Conservation (phyloP, 2,329 filamentous ascomycete species). For the Penicillium nordicum region DNA sequence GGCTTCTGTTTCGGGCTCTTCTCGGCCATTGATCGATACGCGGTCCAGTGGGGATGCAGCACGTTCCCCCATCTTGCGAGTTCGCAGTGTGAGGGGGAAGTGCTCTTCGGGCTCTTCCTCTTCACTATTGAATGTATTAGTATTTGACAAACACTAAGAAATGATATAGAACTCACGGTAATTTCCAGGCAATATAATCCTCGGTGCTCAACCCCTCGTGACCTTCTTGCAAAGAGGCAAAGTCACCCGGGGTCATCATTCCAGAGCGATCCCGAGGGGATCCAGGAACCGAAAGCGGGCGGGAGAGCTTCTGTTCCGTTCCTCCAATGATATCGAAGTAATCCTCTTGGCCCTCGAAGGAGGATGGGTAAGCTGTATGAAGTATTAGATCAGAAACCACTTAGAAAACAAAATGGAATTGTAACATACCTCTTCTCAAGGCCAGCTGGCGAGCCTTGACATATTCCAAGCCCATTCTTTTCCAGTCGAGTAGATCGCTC, state of each 20-base stretch:
- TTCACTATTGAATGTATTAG: conserved; percentile 56
- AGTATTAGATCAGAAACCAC: conserved; percentile 13
- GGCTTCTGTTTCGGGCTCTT: conserved; percentile 4
- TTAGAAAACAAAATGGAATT: not conserved
- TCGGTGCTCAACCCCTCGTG: conserved; percentile 90
- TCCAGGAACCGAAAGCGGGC: conserved; percentile 89
- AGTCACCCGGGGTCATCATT: conserved; percentile 99
- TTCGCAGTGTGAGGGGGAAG: conserved; percentile 63
- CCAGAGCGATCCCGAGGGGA: conserved; percentile 86
- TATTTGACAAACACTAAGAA: not conserved
- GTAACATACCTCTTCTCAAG: conserved; percentile 60
- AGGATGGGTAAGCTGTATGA: conserved; percentile 71
- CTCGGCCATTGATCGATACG: conserved; percentile 30
- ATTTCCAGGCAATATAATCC: conserved; percentile 96
- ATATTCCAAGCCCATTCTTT: conserved; percentile 99
- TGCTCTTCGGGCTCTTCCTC: conserved; percentile 87
- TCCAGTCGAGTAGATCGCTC: conserved; percentile 96
- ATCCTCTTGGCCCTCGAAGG: conserved; percentile 72
- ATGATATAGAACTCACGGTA: conserved; percentile 69
- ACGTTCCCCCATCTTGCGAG: conserved; percentile 42
- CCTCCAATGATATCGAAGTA: conserved; percentile 89
- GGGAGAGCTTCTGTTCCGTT: conserved; percentile 90
- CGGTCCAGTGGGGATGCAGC: conserved; percentile 38
- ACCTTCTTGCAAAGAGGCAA: conserved; percentile 92
- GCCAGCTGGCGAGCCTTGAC: conserved; percentile 95